Base-by-base conservation (phyloP, 2,329 filamentous ascomycete species). In the Proliferodiscus dingleyae region DNA sequence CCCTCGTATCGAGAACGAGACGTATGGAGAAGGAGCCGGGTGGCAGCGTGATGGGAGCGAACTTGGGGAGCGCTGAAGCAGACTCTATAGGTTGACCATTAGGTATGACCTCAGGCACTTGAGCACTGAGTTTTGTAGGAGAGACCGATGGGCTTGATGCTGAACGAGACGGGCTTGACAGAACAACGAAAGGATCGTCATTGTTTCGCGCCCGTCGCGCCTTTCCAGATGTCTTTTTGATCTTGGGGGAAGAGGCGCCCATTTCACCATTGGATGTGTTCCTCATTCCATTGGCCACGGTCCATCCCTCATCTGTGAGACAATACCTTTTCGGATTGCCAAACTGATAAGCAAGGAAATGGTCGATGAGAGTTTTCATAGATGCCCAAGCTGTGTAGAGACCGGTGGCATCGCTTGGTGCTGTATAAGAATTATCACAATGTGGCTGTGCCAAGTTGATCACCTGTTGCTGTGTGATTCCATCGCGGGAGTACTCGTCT, bases 381-480 rank as follows among this genome's bases (percentile, higher is more conserved):
- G 86, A 89, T 58, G 78, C 85, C 87, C 87, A 93, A 0, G 87
- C 87, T 0, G 87, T 91, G 56, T 87, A 87, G 57, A 78, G 86
- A 46, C 81, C 85, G 9, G 74, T 81, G 0, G 84, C 71, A 43
- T 87, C 83, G 32, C 69, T 72, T 0, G 85, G 82, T 0, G 77
- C 79, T 0, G 77, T 83, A 57, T 89, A 89, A 0, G 85, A 89
- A 2, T 82, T 68, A 59, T 90, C 85, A 57, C 83, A 88, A 61
- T 86, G 72, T 5, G 77, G 78, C 57, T 91, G 84, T 1, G 86
- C 85, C 10, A 74, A 68, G 48, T 82, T 79, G 37, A 89, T 83
- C 2, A 89, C 66, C 46, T 86, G 75, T 5, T 72, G 61, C 61
- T 89, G 91, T 8, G 80, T 78, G 65, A 91, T 67, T 3, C 82